Percentiles rank a stretch among this genome's conserved stretches.
These are phyloP conservation scores for Suillus tomentosus DNA, from an alignment of 768 basidiomycete genomes.

Conservation along the genomic window DNA sequence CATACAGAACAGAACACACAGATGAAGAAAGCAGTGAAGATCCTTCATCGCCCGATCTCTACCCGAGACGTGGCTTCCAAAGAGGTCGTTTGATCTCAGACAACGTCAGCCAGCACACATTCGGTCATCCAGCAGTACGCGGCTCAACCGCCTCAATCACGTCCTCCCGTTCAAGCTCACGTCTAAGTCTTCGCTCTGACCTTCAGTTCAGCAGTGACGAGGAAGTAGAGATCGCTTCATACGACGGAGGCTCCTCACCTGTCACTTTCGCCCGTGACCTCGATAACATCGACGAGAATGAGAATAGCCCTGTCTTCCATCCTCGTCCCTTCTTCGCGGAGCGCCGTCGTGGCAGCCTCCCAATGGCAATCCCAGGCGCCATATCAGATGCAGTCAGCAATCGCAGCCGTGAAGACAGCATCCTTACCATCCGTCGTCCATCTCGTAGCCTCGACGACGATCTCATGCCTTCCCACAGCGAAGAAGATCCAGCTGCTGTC, in stretches of 20 bases:
- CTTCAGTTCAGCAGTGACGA: conserved; percentile 51
- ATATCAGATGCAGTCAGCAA: conserved; percentile 26
- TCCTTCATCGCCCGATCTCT: conserved; percentile 32
- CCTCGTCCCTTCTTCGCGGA: conserved; percentile 18
- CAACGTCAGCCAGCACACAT: conserved; percentile 50
- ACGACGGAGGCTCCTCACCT: conserved; percentile 40
- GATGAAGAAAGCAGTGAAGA: conserved; percentile 40
- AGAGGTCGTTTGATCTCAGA: conserved; percentile 37
- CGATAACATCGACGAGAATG: conserved; percentile 27
- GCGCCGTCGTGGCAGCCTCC: conserved; percentile 54
- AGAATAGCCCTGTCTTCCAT: conserved; percentile 27
- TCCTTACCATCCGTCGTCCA: conserved; percentile 58
- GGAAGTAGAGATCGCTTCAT: conserved; percentile 45
- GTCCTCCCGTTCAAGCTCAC: conserved; percentile 38
- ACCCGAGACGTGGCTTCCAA: conserved; percentile 18
- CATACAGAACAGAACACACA: conserved; percentile 18
- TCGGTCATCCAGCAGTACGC: conserved; percentile 43
- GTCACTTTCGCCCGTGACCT: conserved; percentile 41
- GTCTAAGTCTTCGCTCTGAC: conserved; percentile 33
- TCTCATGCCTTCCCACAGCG: conserved; percentile 24
- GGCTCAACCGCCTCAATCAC: conserved; percentile 42
- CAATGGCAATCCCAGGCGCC: conserved; percentile 58
- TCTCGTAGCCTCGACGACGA: conserved; percentile 64
- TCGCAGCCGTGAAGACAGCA: conserved; percentile 58
- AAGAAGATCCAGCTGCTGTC: conserved; percentile 23